phyloP scores from a whole-genome alignment of 768 basidiomycete genomes.

The Sarcodon sp. region DNA sequence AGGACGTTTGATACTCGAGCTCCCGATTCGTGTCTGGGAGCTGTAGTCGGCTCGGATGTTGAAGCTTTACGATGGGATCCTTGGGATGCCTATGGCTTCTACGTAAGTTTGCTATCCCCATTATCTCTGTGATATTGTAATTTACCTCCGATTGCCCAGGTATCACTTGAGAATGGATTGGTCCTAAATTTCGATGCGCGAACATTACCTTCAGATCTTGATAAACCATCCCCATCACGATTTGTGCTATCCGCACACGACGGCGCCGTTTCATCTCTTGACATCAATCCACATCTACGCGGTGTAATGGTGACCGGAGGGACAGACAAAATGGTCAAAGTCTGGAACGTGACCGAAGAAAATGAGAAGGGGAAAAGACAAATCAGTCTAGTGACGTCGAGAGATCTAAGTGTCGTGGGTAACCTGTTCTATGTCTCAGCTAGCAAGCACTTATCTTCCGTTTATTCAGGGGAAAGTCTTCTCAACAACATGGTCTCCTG shows the following conservation, averaged over 20 bases:
- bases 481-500: conserved; percentile 82
- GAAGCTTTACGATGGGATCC: conserved; percentile 95
- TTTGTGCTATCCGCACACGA: conserved; percentile 94
- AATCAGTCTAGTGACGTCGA: conserved; percentile 73
- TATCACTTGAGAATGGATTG: conserved; percentile 88
- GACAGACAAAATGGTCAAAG: conserved; percentile 87
- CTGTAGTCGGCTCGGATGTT: conserved; percentile 80
- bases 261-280: conserved; percentile 77
- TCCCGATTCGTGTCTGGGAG: conserved; percentile 73
- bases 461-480: conserved; percentile 84
- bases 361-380: conserved; percentile 47
- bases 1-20: conserved; percentile 86
- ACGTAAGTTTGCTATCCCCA: conserved; percentile 36
- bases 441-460: conserved; percentile 1
- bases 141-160: conserved; percentile 28
- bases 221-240: conserved; percentile 49
- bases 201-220: conserved; percentile 60
- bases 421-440: not conserved
- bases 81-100: conserved; percentile 81
- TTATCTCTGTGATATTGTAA: not conserved
- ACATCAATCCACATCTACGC: conserved; percentile 80
- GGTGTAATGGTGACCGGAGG: conserved; percentile 93
- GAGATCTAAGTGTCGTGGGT: conserved; percentile 86
- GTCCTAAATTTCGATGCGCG: conserved; percentile 90
- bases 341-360: conserved; percentile 83